phyloP scores from a whole-genome alignment of 169 alveolate species.

The Plasmodium gallinaceum region DNA sequence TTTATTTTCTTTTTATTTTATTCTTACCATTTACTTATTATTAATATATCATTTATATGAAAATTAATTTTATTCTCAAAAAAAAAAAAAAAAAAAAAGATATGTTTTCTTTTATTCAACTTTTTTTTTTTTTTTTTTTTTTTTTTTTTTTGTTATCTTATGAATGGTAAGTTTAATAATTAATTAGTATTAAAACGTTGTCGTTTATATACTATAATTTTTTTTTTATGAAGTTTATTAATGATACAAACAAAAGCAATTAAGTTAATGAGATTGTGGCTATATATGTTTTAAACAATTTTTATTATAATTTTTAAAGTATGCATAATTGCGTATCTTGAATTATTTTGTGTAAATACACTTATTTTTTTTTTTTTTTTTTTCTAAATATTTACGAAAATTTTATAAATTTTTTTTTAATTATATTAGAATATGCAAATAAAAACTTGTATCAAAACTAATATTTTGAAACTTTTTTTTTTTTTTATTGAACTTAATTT shows the following conservation, averaged over 20 bases:
- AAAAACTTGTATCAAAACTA: not conserved
- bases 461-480: not conserved
- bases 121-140: too few relatives aligned
- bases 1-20: too few relatives aligned
- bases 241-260: not conserved
- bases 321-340: constrained; percentile 10
- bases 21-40: too few relatives aligned
- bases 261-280: not conserved
- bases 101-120: too few relatives aligned
- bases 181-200: too few relatives aligned
- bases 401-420: not conserved
- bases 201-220: not conserved
- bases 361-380: constrained; percentile 5
- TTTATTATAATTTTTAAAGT: not conserved
- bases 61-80: too few relatives aligned
- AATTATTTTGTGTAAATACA: constrained; percentile 24
- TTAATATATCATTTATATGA: too few relatives aligned
- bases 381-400: not conserved
- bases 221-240: not conserved
- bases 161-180: too few relatives aligned
- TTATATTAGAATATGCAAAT: not conserved
- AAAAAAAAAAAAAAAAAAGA: too few relatives aligned
- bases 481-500: not conserved
- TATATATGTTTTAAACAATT: not conserved
- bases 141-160: too few relatives aligned